Percentiles rank a stretch among this genome's conserved stretches.
Conservation (phyloP, 345 rosid genomes). For the Erysimum cheiranthoides region DNA sequence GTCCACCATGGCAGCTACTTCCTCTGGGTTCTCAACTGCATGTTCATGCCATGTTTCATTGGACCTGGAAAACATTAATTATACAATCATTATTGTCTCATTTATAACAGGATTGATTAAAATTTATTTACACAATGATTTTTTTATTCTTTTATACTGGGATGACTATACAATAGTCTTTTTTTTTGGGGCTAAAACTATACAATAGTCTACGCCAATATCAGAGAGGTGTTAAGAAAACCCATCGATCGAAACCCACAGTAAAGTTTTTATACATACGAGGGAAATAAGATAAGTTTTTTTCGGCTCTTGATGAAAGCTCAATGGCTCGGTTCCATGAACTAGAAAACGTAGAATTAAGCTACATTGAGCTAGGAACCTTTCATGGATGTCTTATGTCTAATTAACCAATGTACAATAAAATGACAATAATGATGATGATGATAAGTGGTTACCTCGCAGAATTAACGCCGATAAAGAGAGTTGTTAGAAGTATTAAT, state of each 20-base stretch:
- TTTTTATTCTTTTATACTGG: background rate
- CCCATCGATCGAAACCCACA: background rate
- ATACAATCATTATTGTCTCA: conserved; percentile 31
- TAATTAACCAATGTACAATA: background rate
- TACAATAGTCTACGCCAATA: background rate
- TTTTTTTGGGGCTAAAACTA: too few species aligned
- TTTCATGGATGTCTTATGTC: background rate
- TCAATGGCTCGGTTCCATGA: conserved; percentile 16
- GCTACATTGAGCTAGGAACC: conserved; percentile 11
- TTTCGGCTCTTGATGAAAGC: background rate
- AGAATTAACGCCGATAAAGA: conserved; percentile 50
- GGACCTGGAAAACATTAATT: conserved; percentile 47
- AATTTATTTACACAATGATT: background rate
- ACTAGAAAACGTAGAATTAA: conserved; percentile 3
- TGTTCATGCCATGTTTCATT: conserved; percentile 64
- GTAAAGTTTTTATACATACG: background rate
- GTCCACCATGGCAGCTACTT: conserved; percentile 75
- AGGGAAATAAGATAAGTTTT: background rate
- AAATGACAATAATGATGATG: conserved; percentile 6
- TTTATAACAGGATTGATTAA: background rate
- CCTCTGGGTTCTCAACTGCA: conserved; percentile 73
- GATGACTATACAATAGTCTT: conserved; percentile 11
- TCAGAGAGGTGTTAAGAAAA: background rate
- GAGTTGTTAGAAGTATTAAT: conserved; percentile 49
- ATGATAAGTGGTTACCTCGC: conserved; percentile 38